Evolutionary conservation across 805 yeast genomes (phyloP).

Genomic region (Candida pseudofarinosa): DNA sequence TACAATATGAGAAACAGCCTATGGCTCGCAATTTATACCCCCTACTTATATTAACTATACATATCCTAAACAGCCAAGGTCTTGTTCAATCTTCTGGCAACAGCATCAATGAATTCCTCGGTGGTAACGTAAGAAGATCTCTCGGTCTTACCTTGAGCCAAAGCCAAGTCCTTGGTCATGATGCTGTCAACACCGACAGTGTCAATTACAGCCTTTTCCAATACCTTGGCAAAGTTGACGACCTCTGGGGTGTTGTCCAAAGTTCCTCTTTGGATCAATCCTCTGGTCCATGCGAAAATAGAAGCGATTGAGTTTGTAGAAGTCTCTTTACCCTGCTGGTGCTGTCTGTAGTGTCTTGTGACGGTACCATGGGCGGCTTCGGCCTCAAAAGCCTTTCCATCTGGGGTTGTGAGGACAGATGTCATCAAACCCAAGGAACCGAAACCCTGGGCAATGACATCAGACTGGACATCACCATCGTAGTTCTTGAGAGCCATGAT

Average conservation of each 20-base stretch:
- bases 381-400: constrained; percentile 90
- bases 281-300: constrained; percentile 95
- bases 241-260: constrained; percentile 86
- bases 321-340: constrained; percentile 95
- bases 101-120: constrained; percentile 84
- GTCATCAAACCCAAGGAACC: constrained; percentile 97
- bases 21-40: too few species aligned
- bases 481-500: constrained; percentile 96
- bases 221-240: constrained; percentile 65
- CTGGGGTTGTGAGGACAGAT: constrained; percentile 94
- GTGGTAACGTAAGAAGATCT: constrained; percentile 83
- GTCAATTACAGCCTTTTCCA: constrained; percentile 82
- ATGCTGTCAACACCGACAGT: constrained; percentile 79
- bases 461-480: constrained; percentile 97
- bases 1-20: too few species aligned
- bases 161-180: constrained; percentile 96
- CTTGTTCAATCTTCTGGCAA: constrained; percentile 57
- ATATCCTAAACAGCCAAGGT: constrained; percentile 16
- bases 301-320: constrained; percentile 97
- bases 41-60: background rate
- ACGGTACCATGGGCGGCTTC: constrained; percentile 99
- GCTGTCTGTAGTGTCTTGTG: constrained; percentile 93
- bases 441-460: constrained; percentile 96
- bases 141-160: constrained; percentile 82
- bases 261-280: constrained; percentile 87